These are phyloP conservation scores for Phytophthora lateralis DNA, from an alignment of 352 stramenopile genomes.

Conservation along the genomic window DNA sequence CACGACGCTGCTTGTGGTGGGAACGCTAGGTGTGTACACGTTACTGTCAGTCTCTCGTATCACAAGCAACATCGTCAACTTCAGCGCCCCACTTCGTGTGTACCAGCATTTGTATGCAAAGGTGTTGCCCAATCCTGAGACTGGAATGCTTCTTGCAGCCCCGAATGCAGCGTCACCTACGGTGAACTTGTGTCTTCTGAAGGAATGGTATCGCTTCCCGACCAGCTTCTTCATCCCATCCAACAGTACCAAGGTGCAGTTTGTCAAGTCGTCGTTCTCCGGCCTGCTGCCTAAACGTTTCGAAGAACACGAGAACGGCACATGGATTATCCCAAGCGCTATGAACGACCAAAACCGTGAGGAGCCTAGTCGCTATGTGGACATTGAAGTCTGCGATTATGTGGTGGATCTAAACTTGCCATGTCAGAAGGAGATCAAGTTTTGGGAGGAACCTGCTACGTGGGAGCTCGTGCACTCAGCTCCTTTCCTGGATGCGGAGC, in stretches of 20 bases:
- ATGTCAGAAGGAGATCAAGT: constrained; percentile 63
- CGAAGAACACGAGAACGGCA: constrained; percentile 63
- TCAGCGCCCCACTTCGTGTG: constrained; percentile 66
- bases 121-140: constrained; percentile 51
- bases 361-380: constrained; percentile 89
- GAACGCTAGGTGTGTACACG: constrained; percentile 52
- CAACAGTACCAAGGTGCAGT: constrained; percentile 81
- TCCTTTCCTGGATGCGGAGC: constrained; percentile 66
- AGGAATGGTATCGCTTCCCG: constrained; percentile 98
- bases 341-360: constrained; percentile 97
- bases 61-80: constrained; percentile 74
- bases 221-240: constrained; percentile 96
- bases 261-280: constrained; percentile 93
- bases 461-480: constrained; percentile 64
- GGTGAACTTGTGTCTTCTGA: constrained; percentile 92
- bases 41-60: constrained; percentile 64
- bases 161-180: constrained; percentile 3
- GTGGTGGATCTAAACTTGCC: constrained; percentile 88
- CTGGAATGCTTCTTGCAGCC: constrained; percentile 23
- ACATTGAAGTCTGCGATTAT: constrained; percentile 84
- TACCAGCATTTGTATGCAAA: constrained; percentile 73
- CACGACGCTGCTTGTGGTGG: constrained; percentile 45
- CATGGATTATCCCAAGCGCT: constrained; percentile 57
- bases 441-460: constrained; percentile 54
- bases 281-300: constrained; percentile 96